These are phyloP conservation scores for Moringa oleifera DNA, from an alignment of 345 rosid species.

Conservation along the genomic window DNA sequence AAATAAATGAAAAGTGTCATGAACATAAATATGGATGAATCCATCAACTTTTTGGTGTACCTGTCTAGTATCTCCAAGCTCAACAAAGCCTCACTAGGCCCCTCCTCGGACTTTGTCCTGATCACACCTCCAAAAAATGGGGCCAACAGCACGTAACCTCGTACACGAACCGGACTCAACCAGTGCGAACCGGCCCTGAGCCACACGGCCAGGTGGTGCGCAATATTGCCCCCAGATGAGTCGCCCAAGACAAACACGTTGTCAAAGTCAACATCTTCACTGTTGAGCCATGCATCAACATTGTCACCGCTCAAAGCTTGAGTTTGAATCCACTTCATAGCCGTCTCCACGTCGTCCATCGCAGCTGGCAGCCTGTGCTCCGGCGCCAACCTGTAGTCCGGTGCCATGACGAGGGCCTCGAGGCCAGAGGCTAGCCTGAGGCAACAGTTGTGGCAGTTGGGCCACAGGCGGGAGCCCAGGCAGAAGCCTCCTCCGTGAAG, in stretches of 20 bases:
- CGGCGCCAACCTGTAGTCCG: slow-evolving; percentile 80
- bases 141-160: slow-evolving; percentile 67
- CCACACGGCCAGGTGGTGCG: slow-evolving; percentile 74
- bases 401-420: slow-evolving; percentile 49
- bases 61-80: slow-evolving; percentile 70
- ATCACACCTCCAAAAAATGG: slow-evolving; percentile 86
- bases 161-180: slow-evolving; percentile 52
- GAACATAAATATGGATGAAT: no score
- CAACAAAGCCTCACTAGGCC: slow-evolving; percentile 57
- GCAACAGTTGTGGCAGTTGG: slow-evolving; percentile 69
- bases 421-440: slow-evolving; percentile 53
- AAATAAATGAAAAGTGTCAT: no score
- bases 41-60: no score
- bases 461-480: slow-evolving; percentile 72
- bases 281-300: slow-evolving; percentile 33
- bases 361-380: slow-evolving; percentile 83
- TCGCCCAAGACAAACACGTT: slow-evolving; percentile 67
- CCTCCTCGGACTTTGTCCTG: slow-evolving; percentile 75
- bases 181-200: slow-evolving; percentile 33
- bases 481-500: slow-evolving; percentile 93
- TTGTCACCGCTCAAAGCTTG: slow-evolving; percentile 31
- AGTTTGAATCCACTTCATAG: slow-evolving; percentile 43
- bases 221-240: slow-evolving; percentile 89
- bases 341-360: slow-evolving; percentile 46
- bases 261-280: slow-evolving; percentile 45